Base-by-base conservation (phyloP, 306 rosid genomes). In the Vigna hirtella region DNA sequence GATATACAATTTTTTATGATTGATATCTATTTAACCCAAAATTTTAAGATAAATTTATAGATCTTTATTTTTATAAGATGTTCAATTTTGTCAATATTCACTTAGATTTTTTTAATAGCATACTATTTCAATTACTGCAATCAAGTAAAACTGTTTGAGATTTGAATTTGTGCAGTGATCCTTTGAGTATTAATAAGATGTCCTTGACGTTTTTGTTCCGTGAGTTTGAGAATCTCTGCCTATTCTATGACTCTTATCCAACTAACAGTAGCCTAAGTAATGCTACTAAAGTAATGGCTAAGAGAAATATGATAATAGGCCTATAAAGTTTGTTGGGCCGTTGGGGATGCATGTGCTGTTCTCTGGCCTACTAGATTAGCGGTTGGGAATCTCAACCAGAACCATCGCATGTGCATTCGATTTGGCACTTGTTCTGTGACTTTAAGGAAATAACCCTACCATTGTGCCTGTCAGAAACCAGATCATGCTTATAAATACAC, bases 321-420 rank as follows among this genome's bases (percentile, higher is more conserved):
- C 45, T 56, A 17, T 48, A 24, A 24, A 84, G 85, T 47, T 10
- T 6, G 72, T 57, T 36, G 18, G 67, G 67, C 67, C 45, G 67
- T 61, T 61, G 79, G 77, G 74, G 51, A 38, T 81, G 83, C 88
- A 87, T 86, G 88, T 84, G 88, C 77, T 38, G 68, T 42, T 24
- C 67, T 62, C 51, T 47, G 79, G 74, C 77, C 91, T 74, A 82
- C 86, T 5, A 45, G 82, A 53, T 67, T 63, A 74, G 80, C 83
- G 59, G 86, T 85, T 85, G 89, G 88, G 84, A 83, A 80, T 36
- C 82, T 65, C 85, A 77, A 82, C 86, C 30, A 88, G 80, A 88
- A 83, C 88, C 85, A 74, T 11, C 7, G 72, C 96, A 88, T 88
- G 91, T 87, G 96, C 88, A 69, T 69, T 70, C 72, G 52, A 85